Evolutionary conservation across 331 rosid genomes (phyloP).

Genomic region (Rosa hybrid): DNA sequence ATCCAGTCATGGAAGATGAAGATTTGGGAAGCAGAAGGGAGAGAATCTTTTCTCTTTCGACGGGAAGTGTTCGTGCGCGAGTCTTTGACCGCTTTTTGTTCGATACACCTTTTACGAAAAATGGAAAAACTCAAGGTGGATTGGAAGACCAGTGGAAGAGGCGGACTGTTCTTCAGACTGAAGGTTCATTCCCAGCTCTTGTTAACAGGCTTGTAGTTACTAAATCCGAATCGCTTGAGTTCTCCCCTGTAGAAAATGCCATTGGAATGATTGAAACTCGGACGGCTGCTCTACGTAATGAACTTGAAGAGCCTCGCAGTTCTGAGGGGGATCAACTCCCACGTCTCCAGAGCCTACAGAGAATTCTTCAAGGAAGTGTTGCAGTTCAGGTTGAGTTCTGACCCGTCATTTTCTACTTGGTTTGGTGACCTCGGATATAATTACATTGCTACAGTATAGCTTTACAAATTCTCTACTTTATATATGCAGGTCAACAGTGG

Average conservation of each 20-base stretch:
- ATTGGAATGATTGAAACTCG: conserved; percentile 99
- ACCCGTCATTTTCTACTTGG: background rate
- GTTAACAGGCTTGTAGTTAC: conserved; percentile 82
- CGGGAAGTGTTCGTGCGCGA: conserved; percentile 91
- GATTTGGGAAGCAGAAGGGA: conserved; percentile 97
- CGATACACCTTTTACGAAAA: conserved; percentile 95
- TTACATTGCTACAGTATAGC: background rate
- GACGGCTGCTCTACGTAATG: conserved; percentile 93
- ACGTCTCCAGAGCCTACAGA: conserved; percentile 93
- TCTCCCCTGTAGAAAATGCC: conserved; percentile 97
- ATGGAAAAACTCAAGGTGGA: conserved; percentile 96
- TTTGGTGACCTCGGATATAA: background rate
- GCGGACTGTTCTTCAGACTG: conserved; percentile 90
- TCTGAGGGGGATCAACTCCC: conserved; percentile 99
- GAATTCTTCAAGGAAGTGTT: conserved; percentile 99
- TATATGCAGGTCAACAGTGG: conserved; percentile 90
- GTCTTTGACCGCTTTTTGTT: conserved; percentile 97
- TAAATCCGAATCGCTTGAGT: conserved; percentile 93
- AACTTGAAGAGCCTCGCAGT: conserved; percentile 98
- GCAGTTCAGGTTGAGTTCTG: conserved; percentile 80
- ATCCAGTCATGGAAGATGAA: conserved; percentile 96
- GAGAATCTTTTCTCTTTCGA: conserved; percentile 88
- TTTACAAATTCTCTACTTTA: background rate
- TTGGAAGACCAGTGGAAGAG: conserved; percentile 99
- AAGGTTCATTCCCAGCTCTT: conserved; percentile 95